Percentiles rank a stretch among this genome's conserved stretches.
Conservation (phyloP, 2,329 filamentous ascomycete genomes). For the Talaromyces pinophilus region DNA sequence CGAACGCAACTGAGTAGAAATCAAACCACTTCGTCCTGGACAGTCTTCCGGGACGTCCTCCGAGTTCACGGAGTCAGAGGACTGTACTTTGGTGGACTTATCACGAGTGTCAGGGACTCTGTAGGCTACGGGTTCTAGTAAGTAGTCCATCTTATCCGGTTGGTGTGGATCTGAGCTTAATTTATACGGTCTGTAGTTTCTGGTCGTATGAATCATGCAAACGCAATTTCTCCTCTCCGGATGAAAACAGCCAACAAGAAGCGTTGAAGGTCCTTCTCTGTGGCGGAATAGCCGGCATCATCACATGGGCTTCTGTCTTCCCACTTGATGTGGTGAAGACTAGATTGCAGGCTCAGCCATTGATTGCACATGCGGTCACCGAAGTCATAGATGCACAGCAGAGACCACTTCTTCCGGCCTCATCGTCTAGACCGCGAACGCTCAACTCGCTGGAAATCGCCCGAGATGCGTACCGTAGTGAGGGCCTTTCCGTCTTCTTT, state of each 20-base stretch:
- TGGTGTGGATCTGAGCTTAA: background rate
- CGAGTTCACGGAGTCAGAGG: slow-evolving; percentile 63
- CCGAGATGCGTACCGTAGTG: slow-evolving; percentile 64
- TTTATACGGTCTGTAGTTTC: slow-evolving; percentile 56
- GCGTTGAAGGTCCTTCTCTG: slow-evolving; percentile 72
- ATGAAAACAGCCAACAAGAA: slow-evolving; percentile 51
- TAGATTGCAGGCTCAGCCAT: slow-evolving; percentile 74
- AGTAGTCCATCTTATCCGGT: slow-evolving; percentile 29
- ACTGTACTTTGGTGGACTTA: slow-evolving; percentile 75
- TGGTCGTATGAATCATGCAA: slow-evolving; percentile 84
- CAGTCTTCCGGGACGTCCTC: slow-evolving; percentile 64
- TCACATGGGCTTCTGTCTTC: slow-evolving; percentile 88
- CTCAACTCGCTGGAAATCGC: slow-evolving; percentile 65
- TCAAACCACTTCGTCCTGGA: slow-evolving; percentile 59
- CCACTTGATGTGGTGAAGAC: slow-evolving; percentile 93
- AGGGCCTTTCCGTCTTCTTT: slow-evolving; percentile 67
- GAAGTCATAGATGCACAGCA: slow-evolving; percentile 29
- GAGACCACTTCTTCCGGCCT: slow-evolving; percentile 24
- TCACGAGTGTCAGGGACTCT: slow-evolving; percentile 81
- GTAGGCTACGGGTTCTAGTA: slow-evolving; percentile 96
- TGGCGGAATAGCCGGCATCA: slow-evolving; percentile 81
- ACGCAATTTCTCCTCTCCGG: slow-evolving; percentile 53
- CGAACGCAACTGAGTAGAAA: slow-evolving; percentile 68
- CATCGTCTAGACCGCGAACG: slow-evolving; percentile 26
- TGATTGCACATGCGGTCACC: slow-evolving; percentile 27